Conservation (phyloP, 2,329 filamentous ascomycete species). For the Dryadomyces quercus-mongolicae region DNA sequence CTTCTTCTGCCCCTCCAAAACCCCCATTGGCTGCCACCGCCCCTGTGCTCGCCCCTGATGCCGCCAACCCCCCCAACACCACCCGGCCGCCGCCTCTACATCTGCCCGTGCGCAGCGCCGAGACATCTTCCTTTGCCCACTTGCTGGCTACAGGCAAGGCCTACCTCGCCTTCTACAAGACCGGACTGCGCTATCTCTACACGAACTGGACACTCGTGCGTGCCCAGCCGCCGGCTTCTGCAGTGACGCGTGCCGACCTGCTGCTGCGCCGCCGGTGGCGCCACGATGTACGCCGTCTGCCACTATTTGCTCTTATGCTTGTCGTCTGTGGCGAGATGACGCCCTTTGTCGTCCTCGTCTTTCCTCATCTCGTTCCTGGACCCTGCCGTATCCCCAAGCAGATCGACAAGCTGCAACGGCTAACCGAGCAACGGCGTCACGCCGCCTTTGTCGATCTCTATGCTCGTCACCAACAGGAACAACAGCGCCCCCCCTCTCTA, state of each 20-base stretch:
- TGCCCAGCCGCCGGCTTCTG: conserved; percentile 14
- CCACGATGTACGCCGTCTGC: conserved; percentile 66
- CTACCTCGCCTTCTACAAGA: conserved; percentile 80
- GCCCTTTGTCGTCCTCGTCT: conserved; percentile 60
- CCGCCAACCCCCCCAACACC: conserved; percentile 54
- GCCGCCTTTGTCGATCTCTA: conserved; percentile 28
- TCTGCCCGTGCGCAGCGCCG: conserved; percentile 42
- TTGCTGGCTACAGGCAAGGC: conserved; percentile 55
- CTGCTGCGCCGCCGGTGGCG: conserved; percentile 56
- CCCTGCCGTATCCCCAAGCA: conserved; percentile 77
- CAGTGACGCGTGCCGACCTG: conserved; percentile 50
- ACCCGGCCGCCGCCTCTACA: conserved; percentile 61
- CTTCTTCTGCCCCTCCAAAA: neutral
- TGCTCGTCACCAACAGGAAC: neutral
- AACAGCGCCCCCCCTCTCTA: conserved; percentile 10
- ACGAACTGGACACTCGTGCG: conserved; percentile 35
- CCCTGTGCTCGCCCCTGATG: conserved; percentile 1
- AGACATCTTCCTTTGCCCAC: conserved; percentile 35
- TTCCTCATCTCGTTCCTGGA: conserved; percentile 61
- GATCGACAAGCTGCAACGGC: conserved; percentile 41
- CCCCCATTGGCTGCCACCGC: no score
- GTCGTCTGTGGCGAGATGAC: conserved; percentile 78
- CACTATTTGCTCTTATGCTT: conserved; percentile 65
- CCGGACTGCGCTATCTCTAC: conserved; percentile 63
- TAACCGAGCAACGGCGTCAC: conserved; percentile 39